phyloP scores from a whole-genome alignment of 164 flowering plant genomes.

The Tetrastigma voinierianum region DNA sequence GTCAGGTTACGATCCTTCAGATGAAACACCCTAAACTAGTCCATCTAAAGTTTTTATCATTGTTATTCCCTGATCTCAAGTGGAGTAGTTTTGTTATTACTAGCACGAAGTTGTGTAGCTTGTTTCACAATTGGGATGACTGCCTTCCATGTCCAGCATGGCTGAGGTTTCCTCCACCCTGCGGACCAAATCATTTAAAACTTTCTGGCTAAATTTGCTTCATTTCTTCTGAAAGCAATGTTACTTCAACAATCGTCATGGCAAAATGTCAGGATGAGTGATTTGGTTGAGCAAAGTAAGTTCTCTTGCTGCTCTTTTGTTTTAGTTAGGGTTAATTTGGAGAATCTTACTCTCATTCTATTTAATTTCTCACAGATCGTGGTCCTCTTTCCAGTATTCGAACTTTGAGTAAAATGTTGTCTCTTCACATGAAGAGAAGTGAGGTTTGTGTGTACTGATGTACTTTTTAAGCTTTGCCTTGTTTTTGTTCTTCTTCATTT shows the following conservation, averaged over 20 bases:
- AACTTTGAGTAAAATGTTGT: slow-evolving; percentile 76
- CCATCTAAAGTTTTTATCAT: too few species aligned
- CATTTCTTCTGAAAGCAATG: slow-evolving; percentile 60
- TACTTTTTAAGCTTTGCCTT: too few species aligned
- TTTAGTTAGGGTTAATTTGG: slow-evolving; percentile 4
- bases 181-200: too few species aligned
- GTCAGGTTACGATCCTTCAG: too few species aligned
- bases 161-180: too few species aligned
- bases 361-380: slow-evolving; percentile 55
- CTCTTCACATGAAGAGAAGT: slow-evolving; percentile 59
- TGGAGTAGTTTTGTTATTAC: too few species aligned
- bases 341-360: background rate
- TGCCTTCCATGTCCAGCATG: too few species aligned
- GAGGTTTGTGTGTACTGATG: slow-evolving; percentile 47
- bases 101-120: too few species aligned
- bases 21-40: too few species aligned
- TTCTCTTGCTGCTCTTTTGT: slow-evolving; percentile 3
- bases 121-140: too few species aligned
- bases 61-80: too few species aligned
- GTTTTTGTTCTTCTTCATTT: too few species aligned
- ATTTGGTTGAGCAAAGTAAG: slow-evolving; percentile 88
- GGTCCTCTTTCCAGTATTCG: slow-evolving; percentile 88
- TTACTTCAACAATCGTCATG: slow-evolving; percentile 91
- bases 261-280: slow-evolving; percentile 91
- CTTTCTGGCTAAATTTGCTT: slow-evolving; percentile 5